Base-by-base conservation (phyloP, 1,139 yeast species). In the Candida labiduridarum region DNA sequence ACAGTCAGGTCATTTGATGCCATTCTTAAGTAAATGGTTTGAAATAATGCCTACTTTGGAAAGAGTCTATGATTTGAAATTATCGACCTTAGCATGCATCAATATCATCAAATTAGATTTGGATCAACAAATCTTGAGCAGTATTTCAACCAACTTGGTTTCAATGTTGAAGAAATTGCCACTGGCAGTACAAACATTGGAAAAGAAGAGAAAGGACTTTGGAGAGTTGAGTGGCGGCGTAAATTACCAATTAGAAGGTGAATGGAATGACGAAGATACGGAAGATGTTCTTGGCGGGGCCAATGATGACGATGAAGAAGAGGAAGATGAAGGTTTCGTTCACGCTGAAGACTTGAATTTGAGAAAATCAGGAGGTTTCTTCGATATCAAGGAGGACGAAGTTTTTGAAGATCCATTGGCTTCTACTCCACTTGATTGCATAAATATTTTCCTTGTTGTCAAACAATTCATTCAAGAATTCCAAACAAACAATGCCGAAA, bases 21-120 rank as follows among this genome's bases (percentile, higher is more conserved):
- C 68, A 3, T 84, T 90, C 61, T 82, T 92, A 60, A 75, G 76
- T 41, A 65, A 76, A 41, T 94, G 97, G 97, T 80, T 89, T 58
- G 71, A 77, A 6, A 52, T 74, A 65, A 72, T 84, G 48, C 80
- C 85, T 3, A 71, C 73, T 41, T 77, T 87, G 57, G 75, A 78
- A n/a, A 75, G 96, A 53, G 96, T 90, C 2, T 89, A 80, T 60
- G 98, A 92, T 67, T 77, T 90, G 66, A 91, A 91, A 66, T 69
- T 94, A 41, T 82, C 89, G 1, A 73, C 83, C 3, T 68, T 92
- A 56, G 95, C 96, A 0, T 65, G 88, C 38, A 67, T 92, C 47
- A 76, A 82, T 31, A 58, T 86, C 61, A 45, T 52, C 62, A 67
- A 50, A 64, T 64, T 46, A 64, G 65, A 31, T 22, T 64, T 44